Base-by-base conservation (phyloP, 306 rosid species). In the Canavalia ensiformis region DNA sequence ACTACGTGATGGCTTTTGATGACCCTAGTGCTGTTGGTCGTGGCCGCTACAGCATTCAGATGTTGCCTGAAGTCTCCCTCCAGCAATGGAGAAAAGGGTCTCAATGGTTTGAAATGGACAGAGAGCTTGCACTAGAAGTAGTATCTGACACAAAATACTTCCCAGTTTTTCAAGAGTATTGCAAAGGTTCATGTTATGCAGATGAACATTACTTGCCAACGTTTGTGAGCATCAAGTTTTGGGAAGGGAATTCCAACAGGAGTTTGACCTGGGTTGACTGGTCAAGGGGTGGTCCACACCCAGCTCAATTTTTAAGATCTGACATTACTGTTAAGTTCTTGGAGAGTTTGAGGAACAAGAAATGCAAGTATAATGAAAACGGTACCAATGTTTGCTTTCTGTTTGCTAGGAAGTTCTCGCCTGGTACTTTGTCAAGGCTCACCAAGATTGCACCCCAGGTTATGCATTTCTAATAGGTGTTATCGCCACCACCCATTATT, bases 171-270 rank as follows among this genome's bases (percentile, higher is more conserved):
- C 85, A 83, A 46, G 63, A 82, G 39, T 42, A 73, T 31, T 91
- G 97, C 79, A 81, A 8, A 9, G 87, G 86, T 0, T 55, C 89
- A n/a, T 91, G 97, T 37, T 92, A 89, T 25, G 81, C 97, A 0
- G 98, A 94, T 51, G 97, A 94, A 80, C 98, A 94, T 70, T 94
- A 92, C 71, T 58, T 94, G 84, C 89, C 98, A 34, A 94, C 97
- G 1, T 86, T 84, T 34, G 84, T 88, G 86, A 91, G 80, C 82
- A 87, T 90, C 12, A 67, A 80, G 51, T 88, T 77, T 39, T 54
- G 89, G 90, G 81, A 69, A 34, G 68, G 80, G 66, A 95, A 91
- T 42, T 91, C 97, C 0, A 92, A 95, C 45, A 86, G 92, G 80
- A 89, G 89, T 55, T 79, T 95, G 91, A 92, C 97, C 44, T 92